phyloP scores from a whole-genome alignment of 495 filamentous ascomycete species.

The Trichoderma reesei region DNA sequence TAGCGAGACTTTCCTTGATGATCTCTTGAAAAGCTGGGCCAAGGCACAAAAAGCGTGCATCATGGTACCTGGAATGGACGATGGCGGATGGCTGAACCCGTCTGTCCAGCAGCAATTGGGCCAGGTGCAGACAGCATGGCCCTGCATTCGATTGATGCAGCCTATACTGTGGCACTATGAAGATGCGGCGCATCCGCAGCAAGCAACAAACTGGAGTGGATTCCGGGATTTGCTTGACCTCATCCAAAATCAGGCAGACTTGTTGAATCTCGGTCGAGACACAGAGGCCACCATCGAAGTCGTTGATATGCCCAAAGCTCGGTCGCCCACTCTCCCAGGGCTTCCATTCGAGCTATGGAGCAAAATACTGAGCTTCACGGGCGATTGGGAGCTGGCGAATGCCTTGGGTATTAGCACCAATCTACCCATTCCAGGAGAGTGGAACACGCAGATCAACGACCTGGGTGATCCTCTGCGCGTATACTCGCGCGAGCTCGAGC shows the following conservation, averaged over 20 bases:
- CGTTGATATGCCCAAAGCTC: slow-evolving; percentile 16
- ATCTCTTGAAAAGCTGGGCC: slow-evolving; percentile 72
- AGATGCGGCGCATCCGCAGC: slow-evolving; percentile 34
- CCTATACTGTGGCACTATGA: slow-evolving; percentile 69
- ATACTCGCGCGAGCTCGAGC: slow-evolving; percentile 59
- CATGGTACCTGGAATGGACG: slow-evolving; percentile 73
- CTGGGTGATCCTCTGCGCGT: slow-evolving; percentile 38
- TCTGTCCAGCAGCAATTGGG: slow-evolving; percentile 72
- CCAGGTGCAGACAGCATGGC: slow-evolving; percentile 71
- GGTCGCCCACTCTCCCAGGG: slow-evolving; percentile 20
- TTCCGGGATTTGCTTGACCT: slow-evolving; percentile 53
- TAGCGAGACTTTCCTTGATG: slow-evolving; percentile 61
- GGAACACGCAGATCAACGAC: slow-evolving; percentile 40
- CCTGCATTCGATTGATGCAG: slow-evolving; percentile 62
- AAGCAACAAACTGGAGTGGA: slow-evolving; percentile 54
- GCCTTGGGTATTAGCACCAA: slow-evolving; percentile 71
- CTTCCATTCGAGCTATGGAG: slow-evolving; percentile 84
- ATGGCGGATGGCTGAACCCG: slow-evolving; percentile 67
- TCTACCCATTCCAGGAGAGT: slow-evolving; percentile 55
- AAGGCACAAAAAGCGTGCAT: slow-evolving; percentile 66
- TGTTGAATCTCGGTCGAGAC: slow-evolving; percentile 50
- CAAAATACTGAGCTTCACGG: slow-evolving; percentile 70
- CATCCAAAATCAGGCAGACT: slow-evolving; percentile 56
- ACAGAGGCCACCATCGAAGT: slow-evolving; percentile 39
- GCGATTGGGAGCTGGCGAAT: slow-evolving; percentile 82